phyloP scores from a whole-genome alignment of 2,329 filamentous ascomycete species.

The Botrytis paeoniae region DNA sequence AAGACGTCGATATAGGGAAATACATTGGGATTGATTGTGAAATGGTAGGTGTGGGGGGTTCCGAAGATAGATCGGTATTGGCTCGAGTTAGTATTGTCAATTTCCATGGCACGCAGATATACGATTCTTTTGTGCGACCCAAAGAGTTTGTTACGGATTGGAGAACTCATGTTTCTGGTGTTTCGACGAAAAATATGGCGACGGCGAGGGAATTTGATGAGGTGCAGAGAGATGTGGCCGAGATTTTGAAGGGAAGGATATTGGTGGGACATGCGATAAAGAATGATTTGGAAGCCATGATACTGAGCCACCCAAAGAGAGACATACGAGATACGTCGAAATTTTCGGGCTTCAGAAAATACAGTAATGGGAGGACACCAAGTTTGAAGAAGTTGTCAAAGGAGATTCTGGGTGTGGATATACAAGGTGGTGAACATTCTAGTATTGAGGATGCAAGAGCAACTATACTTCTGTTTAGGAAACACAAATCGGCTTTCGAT shows the following conservation, averaged over 20 bases:
- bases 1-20: slow-evolving; percentile 71
- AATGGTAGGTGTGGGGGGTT: slow-evolving; percentile 86
- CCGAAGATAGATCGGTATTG: slow-evolving; percentile 68
- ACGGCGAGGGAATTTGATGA: slow-evolving; percentile 68
- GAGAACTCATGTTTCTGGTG: slow-evolving; percentile 82
- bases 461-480: slow-evolving; percentile 83
- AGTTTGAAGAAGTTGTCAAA: slow-evolving; percentile 58
- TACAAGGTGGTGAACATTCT: slow-evolving; percentile 62
- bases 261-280: slow-evolving; percentile 81
- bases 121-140: slow-evolving; percentile 87
- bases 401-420: slow-evolving; percentile 57
- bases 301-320: slow-evolving; percentile 72
- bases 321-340: slow-evolving; percentile 84
- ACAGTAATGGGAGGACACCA: slow-evolving; percentile 65
- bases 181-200: slow-evolving; percentile 70
- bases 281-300: slow-evolving; percentile 72
- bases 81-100: slow-evolving; percentile 89
- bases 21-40: slow-evolving; percentile 95
- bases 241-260: slow-evolving; percentile 66
- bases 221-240: slow-evolving; percentile 70
- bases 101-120: slow-evolving; percentile 87
- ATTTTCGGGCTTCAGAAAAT: slow-evolving; percentile 69
- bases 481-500: slow-evolving; percentile 83
- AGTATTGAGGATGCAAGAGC: slow-evolving; percentile 79
- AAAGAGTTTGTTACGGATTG: slow-evolving; percentile 81